phyloP scores from a whole-genome alignment of 768 basidiomycete genomes.

The Tubosaeta sp. region DNA sequence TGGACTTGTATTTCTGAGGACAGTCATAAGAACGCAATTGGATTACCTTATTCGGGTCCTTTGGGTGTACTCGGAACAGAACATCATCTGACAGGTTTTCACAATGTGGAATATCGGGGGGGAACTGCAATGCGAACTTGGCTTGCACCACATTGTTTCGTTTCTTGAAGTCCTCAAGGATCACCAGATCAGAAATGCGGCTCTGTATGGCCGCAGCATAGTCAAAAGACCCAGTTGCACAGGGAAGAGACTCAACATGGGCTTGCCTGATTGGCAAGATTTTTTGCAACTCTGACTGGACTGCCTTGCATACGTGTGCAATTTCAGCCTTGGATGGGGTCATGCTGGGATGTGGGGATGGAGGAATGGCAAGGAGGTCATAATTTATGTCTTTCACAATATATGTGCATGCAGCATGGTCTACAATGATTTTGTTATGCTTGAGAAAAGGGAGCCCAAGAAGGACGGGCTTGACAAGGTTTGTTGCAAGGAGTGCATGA shows the following conservation, averaged over 20 bases:
- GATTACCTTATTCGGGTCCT: neutral
- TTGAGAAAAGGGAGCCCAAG: slow-evolving; percentile 33
- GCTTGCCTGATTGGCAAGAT: neutral
- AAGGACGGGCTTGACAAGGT: slow-evolving; percentile 26
- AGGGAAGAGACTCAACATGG: neutral
- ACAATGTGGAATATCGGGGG: neutral
- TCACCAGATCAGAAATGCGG: neutral
- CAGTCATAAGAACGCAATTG: neutral
- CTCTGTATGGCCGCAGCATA: neutral
- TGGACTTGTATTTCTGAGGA: neutral
- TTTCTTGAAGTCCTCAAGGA: neutral
- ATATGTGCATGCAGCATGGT: slow-evolving; percentile 11
- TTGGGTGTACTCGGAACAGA: neutral
- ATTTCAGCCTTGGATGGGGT: neutral
- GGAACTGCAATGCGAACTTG: neutral
- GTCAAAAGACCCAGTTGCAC: neutral
- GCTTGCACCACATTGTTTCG: neutral
- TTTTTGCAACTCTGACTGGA: neutral
- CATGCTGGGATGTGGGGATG: neutral
- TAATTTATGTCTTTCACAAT: no score
- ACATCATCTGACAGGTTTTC: neutral
- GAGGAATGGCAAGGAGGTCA: neutral
- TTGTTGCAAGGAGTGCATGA: slow-evolving; percentile 21
- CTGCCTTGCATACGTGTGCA: neutral
- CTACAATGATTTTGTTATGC: slow-evolving; percentile 32